A percentile compares a stretch with the other conserved stretches of the same genome.
phyloP scores from a whole-genome alignment of 192 early-diverging fungal genomes.

The Podila epigama region DNA sequence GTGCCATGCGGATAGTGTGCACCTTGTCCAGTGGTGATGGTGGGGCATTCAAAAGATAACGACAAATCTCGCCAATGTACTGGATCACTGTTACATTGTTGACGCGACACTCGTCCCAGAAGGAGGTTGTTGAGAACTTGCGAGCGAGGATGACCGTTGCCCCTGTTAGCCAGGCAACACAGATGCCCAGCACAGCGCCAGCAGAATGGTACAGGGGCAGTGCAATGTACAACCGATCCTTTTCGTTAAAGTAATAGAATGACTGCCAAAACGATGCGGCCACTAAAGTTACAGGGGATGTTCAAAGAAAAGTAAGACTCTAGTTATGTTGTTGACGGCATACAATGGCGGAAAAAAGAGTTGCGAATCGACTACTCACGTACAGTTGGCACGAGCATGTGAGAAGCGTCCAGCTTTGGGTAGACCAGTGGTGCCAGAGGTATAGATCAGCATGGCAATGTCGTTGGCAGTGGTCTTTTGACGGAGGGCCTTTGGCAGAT shows the following conservation, averaged over 20 bases:
- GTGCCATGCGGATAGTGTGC: slow-evolving; percentile 64
- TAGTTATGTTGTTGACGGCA: not conserved
- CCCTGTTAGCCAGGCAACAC: slow-evolving; percentile 48
- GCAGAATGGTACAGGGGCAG: slow-evolving; percentile 72
- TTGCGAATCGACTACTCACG: no score
- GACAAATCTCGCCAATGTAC: slow-evolving; percentile 77
- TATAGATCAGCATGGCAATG: slow-evolving; percentile 55
- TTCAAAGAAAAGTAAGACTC: not conserved
- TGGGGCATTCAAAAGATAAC: slow-evolving; percentile 67
- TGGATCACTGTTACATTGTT: slow-evolving; percentile 57
- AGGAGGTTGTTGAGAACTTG: slow-evolving; percentile 63
- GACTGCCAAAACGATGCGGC: slow-evolving; percentile 42
- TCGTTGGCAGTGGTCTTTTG: slow-evolving; percentile 26
- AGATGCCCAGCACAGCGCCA: slow-evolving; percentile 48
- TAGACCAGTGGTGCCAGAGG: slow-evolving; percentile 69
- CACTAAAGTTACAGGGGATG: slow-evolving; percentile 3
- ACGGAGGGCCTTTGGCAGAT: slow-evolving; percentile 31
- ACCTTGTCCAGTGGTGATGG: slow-evolving; percentile 55
- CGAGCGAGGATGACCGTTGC: slow-evolving; percentile 59
- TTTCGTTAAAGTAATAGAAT: slow-evolving; percentile 29
- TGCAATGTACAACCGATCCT: slow-evolving; percentile 65
- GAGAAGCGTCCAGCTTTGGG: slow-evolving; percentile 66
- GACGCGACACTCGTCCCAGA: slow-evolving; percentile 62
- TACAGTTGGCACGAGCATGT: slow-evolving; percentile 47
- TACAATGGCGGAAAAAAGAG: not conserved